A percentile compares a stretch with the other conserved stretches of the same genome.
These are phyloP conservation scores for Phaeosphaeria sp. DNA, from an alignment of 2,329 filamentous ascomycete genomes.

Conservation along the genomic window DNA sequence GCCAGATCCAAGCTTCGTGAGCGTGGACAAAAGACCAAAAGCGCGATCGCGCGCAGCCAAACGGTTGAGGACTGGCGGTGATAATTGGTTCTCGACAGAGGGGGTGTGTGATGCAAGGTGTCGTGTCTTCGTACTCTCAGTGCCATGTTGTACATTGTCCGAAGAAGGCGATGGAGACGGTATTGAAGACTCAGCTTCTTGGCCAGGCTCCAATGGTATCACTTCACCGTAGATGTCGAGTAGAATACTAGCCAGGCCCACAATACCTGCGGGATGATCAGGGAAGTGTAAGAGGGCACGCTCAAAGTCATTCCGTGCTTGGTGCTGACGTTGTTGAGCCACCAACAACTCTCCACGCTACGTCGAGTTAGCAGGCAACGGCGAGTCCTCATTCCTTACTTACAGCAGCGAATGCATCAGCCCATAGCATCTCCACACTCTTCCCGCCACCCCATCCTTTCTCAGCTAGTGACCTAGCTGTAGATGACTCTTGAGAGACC, in stretches of 20 bases:
- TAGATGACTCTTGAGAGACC: constrained; percentile 66
- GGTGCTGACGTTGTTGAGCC: constrained; percentile 67
- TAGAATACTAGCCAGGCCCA: constrained; percentile 83
- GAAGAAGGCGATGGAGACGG: constrained; percentile 12
- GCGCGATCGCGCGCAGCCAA: constrained; percentile 91
- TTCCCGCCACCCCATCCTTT: constrained; percentile 80
- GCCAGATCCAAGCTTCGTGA: constrained; percentile 84
- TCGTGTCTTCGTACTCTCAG: constrained; percentile 32
- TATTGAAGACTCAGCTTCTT: constrained; percentile 27
- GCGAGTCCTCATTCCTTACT: constrained; percentile 38
- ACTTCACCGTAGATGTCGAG: constrained; percentile 80
- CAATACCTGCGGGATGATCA: constrained; percentile 79
- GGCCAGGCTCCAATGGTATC: constrained; percentile 64
- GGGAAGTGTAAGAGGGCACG: constrained; percentile 78
- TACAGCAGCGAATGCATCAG: constrained; percentile 82
- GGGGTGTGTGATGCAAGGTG: constrained; percentile 60
- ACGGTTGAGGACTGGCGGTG: constrained; percentile 76
- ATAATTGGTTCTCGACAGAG: constrained; percentile 48
- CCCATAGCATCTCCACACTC: constrained; percentile 83
- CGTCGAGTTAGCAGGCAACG: constrained; percentile 10
- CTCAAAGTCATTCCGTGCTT: constrained; percentile 80
- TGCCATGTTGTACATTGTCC: constrained; percentile 1
- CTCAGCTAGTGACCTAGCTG: constrained; percentile 66
- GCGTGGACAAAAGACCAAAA: constrained; percentile 77
- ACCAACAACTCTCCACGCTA: constrained; percentile 72